phyloP scores from a whole-genome alignment of 768 basidiomycete species.

The Suillus luteus region DNA sequence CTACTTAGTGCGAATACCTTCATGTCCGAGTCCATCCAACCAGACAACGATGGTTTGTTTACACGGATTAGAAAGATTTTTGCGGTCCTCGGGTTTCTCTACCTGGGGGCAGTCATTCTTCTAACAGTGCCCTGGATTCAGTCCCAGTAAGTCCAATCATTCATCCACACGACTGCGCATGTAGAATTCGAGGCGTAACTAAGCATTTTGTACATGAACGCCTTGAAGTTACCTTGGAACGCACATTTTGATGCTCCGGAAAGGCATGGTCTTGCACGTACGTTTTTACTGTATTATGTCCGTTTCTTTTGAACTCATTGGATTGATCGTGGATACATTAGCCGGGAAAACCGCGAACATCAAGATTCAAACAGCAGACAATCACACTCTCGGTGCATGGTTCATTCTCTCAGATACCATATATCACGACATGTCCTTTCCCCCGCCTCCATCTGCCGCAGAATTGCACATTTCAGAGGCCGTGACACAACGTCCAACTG shows the following conservation, averaged over 20 bases:
- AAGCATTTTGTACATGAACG: slow-evolving; percentile 67
- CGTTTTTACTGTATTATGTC: slow-evolving; percentile 24
- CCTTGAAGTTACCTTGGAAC: slow-evolving; percentile 60
- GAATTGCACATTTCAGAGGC: slow-evolving; percentile 53
- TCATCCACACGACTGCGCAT: slow-evolving; percentile 22
- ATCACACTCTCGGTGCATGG: slow-evolving; percentile 83
- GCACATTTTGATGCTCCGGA: slow-evolving; percentile 71
- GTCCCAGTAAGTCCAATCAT: slow-evolving; percentile 53
- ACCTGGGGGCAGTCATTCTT: slow-evolving; percentile 52
- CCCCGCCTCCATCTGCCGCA: slow-evolving; percentile 38
- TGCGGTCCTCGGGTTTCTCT: slow-evolving; percentile 50
- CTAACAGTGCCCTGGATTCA: slow-evolving; percentile 68
- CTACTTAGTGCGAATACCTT: too few species aligned
- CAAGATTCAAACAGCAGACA: slow-evolving; percentile 71
- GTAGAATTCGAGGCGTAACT: slow-evolving; percentile 17
- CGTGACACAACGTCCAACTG: slow-evolving; percentile 60
- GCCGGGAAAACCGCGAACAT: slow-evolving; percentile 81
- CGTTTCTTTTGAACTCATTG: not conserved
- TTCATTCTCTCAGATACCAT: slow-evolving; percentile 70
- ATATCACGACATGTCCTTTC: slow-evolving; percentile 51
- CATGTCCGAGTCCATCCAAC: not conserved
- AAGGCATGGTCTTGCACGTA: slow-evolving; percentile 80
- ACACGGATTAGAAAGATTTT: slow-evolving; percentile 34
- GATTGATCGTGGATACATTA: slow-evolving; percentile 27
- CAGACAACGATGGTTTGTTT: slow-evolving; percentile 20